These are phyloP conservation scores for Penicillium goetzii DNA, from an alignment of 495 filamentous ascomycete genomes.

Conservation along the genomic window DNA sequence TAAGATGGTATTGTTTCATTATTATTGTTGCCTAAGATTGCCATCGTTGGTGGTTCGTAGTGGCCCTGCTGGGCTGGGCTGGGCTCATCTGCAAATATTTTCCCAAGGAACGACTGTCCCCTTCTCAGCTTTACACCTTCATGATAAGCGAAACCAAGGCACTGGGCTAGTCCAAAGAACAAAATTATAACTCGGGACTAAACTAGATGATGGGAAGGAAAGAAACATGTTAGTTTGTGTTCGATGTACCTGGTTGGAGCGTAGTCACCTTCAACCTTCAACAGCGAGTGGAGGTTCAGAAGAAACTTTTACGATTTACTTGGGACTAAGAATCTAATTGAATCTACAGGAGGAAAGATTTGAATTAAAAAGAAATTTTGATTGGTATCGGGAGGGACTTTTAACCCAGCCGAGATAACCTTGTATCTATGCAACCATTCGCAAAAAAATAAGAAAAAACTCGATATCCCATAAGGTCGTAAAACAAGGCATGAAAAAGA, in stretches of 20 bases:
- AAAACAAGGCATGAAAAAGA: conserved; percentile 61
- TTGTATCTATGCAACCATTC: conserved; percentile 50
- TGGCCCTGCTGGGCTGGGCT: background rate
- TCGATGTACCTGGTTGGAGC: too few relatives aligned
- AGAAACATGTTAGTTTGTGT: too few relatives aligned
- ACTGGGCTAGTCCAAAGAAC: too few relatives aligned
- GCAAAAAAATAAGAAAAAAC: conserved; percentile 44
- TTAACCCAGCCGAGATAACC: conserved; percentile 39
- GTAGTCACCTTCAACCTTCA: too few relatives aligned
- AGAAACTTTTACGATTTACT: background rate
- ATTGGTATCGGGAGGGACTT: conserved; percentile 28
- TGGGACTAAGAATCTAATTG: background rate
- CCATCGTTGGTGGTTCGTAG: background rate
- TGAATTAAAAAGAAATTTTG: conserved; percentile 31
- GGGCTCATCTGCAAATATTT: too few relatives aligned
- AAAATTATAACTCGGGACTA: too few relatives aligned
- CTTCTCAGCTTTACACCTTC: too few relatives aligned
- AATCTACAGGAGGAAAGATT: conserved; percentile 5
- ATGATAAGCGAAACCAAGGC: too few relatives aligned
- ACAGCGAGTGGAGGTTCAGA: too few relatives aligned
- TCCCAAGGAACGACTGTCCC: too few relatives aligned
- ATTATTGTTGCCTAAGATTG: background rate
- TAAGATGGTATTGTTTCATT: background rate
- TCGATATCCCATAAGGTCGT: conserved; percentile 55
- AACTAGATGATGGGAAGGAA: too few relatives aligned